Evolutionary conservation across 495 filamentous ascomycete genomes (phyloP).

Genomic region (Talaromyces adpressus): DNA sequence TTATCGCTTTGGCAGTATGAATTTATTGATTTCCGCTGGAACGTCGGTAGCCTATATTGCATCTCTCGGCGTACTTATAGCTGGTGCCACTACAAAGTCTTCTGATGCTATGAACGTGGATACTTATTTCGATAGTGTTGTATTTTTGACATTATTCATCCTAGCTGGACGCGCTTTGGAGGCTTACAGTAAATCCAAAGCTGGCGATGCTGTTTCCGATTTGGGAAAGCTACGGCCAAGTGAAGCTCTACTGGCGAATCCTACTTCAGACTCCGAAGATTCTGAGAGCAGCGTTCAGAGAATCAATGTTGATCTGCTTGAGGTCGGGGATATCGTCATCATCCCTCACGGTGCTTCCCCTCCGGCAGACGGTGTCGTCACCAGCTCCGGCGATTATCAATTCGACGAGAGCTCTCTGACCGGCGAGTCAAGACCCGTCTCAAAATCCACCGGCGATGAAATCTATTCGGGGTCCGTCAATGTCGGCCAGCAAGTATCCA

Average conservation of each 20-base stretch:
- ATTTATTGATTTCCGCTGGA: slow-evolving; percentile 82
- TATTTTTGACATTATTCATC: slow-evolving; percentile 89
- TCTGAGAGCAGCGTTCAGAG: slow-evolving; percentile 23
- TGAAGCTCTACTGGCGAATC: slow-evolving; percentile 55
- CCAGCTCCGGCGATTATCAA: slow-evolving; percentile 50
- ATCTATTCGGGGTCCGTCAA: slow-evolving; percentile 89
- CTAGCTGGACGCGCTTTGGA: slow-evolving; percentile 76
- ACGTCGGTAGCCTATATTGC: slow-evolving; percentile 85
- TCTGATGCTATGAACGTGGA: slow-evolving; percentile 39
- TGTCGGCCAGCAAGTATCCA: slow-evolving; percentile 59
- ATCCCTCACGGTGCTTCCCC: slow-evolving; percentile 77
- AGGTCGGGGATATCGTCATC: slow-evolving; percentile 73
- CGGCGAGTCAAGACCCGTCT: slow-evolving; percentile 74
- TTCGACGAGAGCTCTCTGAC: slow-evolving; percentile 92
- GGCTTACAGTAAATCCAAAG: slow-evolving; percentile 87
- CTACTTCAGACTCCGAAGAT: neutral
- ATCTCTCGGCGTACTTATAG: slow-evolving; percentile 71
- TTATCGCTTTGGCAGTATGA: slow-evolving; percentile 95
- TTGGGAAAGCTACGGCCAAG: slow-evolving; percentile 73
- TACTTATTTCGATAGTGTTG: slow-evolving; percentile 90
- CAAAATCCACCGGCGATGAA: slow-evolving; percentile 61
- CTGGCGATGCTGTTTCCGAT: slow-evolving; percentile 79
- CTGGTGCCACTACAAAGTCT: slow-evolving; percentile 46
- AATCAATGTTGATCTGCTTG: slow-evolving; percentile 66
- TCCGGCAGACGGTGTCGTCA: slow-evolving; percentile 70